A percentile compares a stretch with the other conserved stretches of the same genome.
These are phyloP conservation scores for Pseudocercospora vitis DNA, from an alignment of 2,329 filamentous ascomycete species.

Conservation along the genomic window DNA sequence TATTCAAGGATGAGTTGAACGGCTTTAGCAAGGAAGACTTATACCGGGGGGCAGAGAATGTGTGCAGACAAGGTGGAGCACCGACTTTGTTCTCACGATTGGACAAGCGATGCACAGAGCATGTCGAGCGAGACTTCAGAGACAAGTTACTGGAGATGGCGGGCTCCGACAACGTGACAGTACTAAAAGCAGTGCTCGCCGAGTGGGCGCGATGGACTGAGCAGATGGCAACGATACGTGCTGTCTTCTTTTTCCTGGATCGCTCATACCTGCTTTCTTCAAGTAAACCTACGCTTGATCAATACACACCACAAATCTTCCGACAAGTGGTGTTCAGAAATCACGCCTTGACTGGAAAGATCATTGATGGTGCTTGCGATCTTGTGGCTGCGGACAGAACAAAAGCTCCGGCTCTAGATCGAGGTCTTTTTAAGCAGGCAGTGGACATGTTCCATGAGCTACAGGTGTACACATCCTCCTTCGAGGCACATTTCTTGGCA, in stretches of 20 bases:
- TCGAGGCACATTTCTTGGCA: conserved; percentile 73
- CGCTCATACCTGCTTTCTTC: conserved; percentile 80
- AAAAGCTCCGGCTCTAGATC: conserved; percentile 55
- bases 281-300: conserved; percentile 72
- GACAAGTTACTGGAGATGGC: conserved; percentile 58
- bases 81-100: conserved; percentile 67
- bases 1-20: conserved; percentile 66
- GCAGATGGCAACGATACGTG: conserved; percentile 76
- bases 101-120: conserved; percentile 63
- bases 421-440: conserved; percentile 67
- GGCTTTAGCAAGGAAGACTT: conserved; percentile 76
- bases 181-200: conserved; percentile 60
- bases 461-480: conserved; percentile 72
- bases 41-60: conserved; percentile 86
- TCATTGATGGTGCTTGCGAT: conserved; percentile 71
- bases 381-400: conserved; percentile 72
- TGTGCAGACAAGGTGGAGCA: conserved; percentile 77
- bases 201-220: conserved; percentile 77
- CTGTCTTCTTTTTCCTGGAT: conserved; percentile 92
- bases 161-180: conserved; percentile 60
- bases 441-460: conserved; percentile 85
- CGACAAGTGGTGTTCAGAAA: conserved; percentile 61
- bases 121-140: conserved; percentile 60
- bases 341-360: conserved; percentile 51
- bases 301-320: conserved; percentile 77